These are phyloP conservation scores for Dichomitus squalens DNA, from an alignment of 1,284 basidiomycete genomes.

Conservation along the genomic window DNA sequence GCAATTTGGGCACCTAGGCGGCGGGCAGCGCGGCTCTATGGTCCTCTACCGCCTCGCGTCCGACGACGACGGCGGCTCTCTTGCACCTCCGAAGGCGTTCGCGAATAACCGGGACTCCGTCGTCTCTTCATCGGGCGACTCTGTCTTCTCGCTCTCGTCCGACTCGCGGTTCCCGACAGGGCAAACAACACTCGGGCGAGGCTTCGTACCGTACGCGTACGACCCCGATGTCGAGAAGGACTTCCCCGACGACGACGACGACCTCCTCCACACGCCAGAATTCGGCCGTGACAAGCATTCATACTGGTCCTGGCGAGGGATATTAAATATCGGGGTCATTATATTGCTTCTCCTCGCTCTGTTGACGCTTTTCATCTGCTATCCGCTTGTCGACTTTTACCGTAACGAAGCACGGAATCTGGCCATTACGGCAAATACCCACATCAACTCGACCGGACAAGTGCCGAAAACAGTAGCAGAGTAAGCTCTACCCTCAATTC, in stretches of 20 bases:
- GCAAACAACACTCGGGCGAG: conserved; percentile 37
- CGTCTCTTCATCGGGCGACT: conserved; percentile 48
- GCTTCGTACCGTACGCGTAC: conserved; percentile 67
- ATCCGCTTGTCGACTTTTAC: conserved; percentile 71
- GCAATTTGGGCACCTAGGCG: conserved; percentile 24
- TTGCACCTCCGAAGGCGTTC: conserved; percentile 35
- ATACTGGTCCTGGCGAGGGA: conserved; percentile 42
- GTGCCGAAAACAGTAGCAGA: conserved; percentile 30
- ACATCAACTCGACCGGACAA: conserved; percentile 69
- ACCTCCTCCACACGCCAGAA: conserved; percentile 55
- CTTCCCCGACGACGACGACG: conserved; percentile 65
- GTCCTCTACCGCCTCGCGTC: conserved; percentile 64
- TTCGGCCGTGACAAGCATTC: conserved; percentile 35
- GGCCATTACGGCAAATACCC: conserved; percentile 63
- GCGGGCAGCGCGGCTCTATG: conserved; percentile 56
- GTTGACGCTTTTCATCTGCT: conserved; percentile 72
- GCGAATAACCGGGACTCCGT: conserved; percentile 40
- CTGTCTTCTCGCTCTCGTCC: conserved; percentile 52
- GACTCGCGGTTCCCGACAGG: conserved; percentile 69
- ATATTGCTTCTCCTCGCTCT: conserved; percentile 43
- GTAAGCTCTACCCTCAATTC: conserved; percentile 18
- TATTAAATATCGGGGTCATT: conserved; percentile 53
- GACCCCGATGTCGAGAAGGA: conserved; percentile 65
- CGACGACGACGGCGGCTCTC: conserved; percentile 35
- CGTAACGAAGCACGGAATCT: conserved; percentile 46